These are phyloP conservation scores for Diaporthe destruens DNA, from an alignment of 2,329 filamentous ascomycete genomes.

Conservation along the genomic window DNA sequence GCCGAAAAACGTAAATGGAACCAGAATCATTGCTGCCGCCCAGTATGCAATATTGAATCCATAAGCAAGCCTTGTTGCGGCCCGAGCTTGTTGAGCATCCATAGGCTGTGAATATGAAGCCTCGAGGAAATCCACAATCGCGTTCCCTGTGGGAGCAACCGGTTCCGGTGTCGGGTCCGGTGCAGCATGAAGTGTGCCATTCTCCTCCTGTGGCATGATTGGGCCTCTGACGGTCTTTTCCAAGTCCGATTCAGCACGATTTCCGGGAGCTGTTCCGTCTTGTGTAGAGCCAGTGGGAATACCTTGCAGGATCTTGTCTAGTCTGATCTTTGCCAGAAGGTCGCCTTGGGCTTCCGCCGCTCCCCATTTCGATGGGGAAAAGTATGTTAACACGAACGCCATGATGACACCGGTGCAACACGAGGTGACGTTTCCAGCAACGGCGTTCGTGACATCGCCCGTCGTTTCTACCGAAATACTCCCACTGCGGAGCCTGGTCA, in stretches of 20 bases:
- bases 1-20: constrained; percentile 56
- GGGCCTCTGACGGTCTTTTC: constrained; percentile 36
- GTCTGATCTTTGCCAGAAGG: constrained; percentile 44
- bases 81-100: constrained; percentile 52
- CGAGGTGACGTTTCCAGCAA: constrained; percentile 54
- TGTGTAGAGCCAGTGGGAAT: constrained; percentile 31
- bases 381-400: constrained; percentile 50
- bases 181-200: constrained; percentile 33
- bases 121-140: constrained; percentile 57
- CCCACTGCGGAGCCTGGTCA: constrained; percentile 51
- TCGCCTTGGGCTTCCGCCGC: constrained; percentile 43
- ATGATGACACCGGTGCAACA: constrained; percentile 52
- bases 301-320: constrained; percentile 49
- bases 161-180: constrained; percentile 45
- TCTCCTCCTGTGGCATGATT: not conserved
- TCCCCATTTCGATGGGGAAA: constrained; percentile 50
- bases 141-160: constrained; percentile 52
- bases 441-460: constrained; percentile 53
- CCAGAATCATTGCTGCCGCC: constrained; percentile 52
- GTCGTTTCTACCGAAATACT: constrained; percentile 52
- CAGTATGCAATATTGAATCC: constrained; percentile 52
- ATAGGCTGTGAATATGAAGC: constrained; percentile 56
- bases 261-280: not conserved
- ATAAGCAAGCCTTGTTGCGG: constrained; percentile 53
- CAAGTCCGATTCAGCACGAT: constrained; percentile 13